Conservation (phyloP, 495 filamentous ascomycete genomes). For the Penicillium ucsense region DNA sequence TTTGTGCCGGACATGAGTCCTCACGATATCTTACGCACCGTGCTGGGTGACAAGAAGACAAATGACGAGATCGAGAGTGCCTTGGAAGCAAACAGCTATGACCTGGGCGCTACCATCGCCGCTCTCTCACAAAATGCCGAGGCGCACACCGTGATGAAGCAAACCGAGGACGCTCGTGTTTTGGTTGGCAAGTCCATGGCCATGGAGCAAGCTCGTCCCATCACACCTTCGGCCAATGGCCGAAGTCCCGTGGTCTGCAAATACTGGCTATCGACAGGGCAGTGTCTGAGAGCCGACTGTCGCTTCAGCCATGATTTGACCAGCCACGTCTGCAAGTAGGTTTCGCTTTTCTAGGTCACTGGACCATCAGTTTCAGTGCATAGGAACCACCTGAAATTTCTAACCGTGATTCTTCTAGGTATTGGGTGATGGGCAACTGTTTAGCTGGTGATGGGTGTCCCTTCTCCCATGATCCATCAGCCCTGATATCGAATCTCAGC, state of each 20-base stretch:
- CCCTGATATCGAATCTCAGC: conserved; percentile 58
- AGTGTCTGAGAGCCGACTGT: conserved; percentile 90
- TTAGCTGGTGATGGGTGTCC: conserved; percentile 90
- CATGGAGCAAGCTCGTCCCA: conserved; percentile 56
- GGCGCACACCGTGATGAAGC: conserved; percentile 17
- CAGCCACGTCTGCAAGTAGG: conserved; percentile 96
- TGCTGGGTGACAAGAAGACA: conserved; percentile 76
- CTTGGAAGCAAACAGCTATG: conserved; percentile 82
- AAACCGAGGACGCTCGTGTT: conserved; percentile 39
- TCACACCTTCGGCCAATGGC: conserved; percentile 60
- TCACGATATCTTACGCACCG: conserved; percentile 94
- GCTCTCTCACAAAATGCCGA: conserved; percentile 63
- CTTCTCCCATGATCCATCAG: conserved; percentile 92
- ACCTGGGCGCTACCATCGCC: conserved; percentile 81
- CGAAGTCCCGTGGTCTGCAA: conserved; percentile 87
- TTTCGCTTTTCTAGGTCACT: conserved; percentile 9
- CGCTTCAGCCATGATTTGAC: conserved; percentile 95
- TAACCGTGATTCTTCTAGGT: conserved; percentile 40
- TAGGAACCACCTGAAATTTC: neutral
- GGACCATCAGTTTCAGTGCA: too few species aligned
- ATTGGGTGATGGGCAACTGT: conserved; percentile 95
- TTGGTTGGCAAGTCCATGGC: conserved; percentile 89
- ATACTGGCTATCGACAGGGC: conserved; percentile 86
- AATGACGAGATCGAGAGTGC: conserved; percentile 92
- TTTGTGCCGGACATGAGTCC: conserved; percentile 90